phyloP scores from a whole-genome alignment of 345 rosid genomes.

The Eucalyptus curtisii region DNA sequence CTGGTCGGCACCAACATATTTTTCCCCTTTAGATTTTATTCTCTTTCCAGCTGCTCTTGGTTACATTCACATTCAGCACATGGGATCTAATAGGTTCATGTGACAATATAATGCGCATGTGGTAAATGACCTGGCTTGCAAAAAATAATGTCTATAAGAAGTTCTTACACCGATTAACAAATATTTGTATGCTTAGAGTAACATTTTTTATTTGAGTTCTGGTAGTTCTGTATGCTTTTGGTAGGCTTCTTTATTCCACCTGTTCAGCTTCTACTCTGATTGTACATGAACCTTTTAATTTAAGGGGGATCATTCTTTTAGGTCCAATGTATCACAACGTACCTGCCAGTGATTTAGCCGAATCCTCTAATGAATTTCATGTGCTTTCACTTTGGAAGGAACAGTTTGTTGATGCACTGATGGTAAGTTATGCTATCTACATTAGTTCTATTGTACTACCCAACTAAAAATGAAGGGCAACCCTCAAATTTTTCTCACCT shows the following conservation, averaged over 20 bases:
- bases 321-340: conserved; percentile 39
- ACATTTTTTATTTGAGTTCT: not conserved
- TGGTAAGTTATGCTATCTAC: conserved; percentile 14
- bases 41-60: not conserved
- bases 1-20: not conserved
- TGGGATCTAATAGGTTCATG: not conserved
- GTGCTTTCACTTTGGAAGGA: conserved; percentile 55
- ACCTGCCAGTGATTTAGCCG: conserved; percentile 20
- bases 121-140: not conserved
- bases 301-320: conserved; percentile 9
- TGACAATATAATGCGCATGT: not conserved
- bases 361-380: conserved; percentile 16
- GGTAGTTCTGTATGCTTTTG: not conserved
- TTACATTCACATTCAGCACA: not conserved
- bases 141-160: not conserved
- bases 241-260: not conserved
- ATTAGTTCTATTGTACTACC: not conserved
- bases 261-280: not conserved
- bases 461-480: not conserved
- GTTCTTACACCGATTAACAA: not conserved
- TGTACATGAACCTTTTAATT: not conserved
- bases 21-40: not conserved
- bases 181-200: not conserved
- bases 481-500: not conserved
- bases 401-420: conserved; percentile 63